Evolutionary conservation across 2,329 filamentous ascomycete species (phyloP).

Genomic region (Fusarium phyllophilum): DNA sequence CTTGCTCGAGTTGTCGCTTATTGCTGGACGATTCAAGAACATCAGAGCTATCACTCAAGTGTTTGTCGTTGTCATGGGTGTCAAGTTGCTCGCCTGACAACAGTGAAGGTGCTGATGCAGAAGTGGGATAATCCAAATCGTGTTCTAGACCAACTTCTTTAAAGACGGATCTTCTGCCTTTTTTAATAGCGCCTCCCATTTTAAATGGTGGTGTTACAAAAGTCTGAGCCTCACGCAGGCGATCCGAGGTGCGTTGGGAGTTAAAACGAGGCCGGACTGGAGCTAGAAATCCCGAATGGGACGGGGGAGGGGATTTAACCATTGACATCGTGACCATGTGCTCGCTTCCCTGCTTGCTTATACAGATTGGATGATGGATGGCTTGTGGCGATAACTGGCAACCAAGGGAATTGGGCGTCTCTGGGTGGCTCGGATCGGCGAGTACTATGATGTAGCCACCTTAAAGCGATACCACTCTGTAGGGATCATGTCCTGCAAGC

Average conservation of each 20-base stretch:
- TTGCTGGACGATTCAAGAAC: slow-evolving; percentile 1
- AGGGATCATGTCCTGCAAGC: slow-evolving; percentile 40
- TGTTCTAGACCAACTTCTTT: slow-evolving; percentile 60
- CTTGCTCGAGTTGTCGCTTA: slow-evolving; percentile 11
- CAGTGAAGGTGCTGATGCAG: slow-evolving; percentile 19
- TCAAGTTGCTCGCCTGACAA: slow-evolving; percentile 25
- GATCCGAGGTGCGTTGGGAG: slow-evolving; percentile 61
- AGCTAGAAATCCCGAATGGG: slow-evolving; percentile 25
- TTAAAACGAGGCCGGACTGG: slow-evolving; percentile 60
- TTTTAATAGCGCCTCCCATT: slow-evolving; percentile 58
- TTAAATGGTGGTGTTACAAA: slow-evolving; percentile 52
- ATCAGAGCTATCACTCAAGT: slow-evolving; percentile 46
- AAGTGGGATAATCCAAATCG: slow-evolving; percentile 42
- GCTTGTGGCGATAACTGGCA: slow-evolving; percentile 32
- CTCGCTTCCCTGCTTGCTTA: slow-evolving; percentile 1
- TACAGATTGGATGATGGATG: slow-evolving; percentile 19
- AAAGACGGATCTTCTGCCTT: slow-evolving; percentile 63
- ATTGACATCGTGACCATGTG: slow-evolving; percentile 31
- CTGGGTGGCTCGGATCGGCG: slow-evolving; percentile 39
- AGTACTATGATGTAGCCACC: slow-evolving; percentile 44
- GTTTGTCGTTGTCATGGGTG: slow-evolving; percentile 45
- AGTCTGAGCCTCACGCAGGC: slow-evolving; percentile 59
- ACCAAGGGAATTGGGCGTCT: slow-evolving; percentile 12
- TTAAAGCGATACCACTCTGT: slow-evolving; percentile 35
- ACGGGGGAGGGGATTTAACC: slow-evolving; percentile 34